Base-by-base conservation (phyloP, 768 basidiomycete genomes). In the Podaxis pistillaris region DNA sequence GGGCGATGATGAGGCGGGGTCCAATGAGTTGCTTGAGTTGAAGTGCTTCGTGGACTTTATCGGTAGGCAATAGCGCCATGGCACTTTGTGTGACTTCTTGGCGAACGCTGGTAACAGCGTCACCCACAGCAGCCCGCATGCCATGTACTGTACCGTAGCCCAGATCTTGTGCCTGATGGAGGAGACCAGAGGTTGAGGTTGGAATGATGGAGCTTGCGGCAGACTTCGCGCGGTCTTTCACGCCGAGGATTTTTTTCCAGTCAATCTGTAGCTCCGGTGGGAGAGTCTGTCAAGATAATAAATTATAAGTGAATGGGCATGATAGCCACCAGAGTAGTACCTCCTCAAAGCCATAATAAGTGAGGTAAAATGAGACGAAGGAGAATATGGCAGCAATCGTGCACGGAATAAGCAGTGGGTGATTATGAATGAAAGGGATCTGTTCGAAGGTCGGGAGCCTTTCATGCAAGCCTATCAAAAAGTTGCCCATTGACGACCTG, bases 391-490 rank as follows among this genome's bases (percentile, higher is more conserved):
- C 72, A 1, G 76, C 69, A 3, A 69, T 66, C 4, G 64, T 30
- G 65, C 78, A 78, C 12, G 78, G 75, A 40, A 78, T 70, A 46
- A 79, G 72, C 63, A 76, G 77, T 2, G 76, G 75, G 68, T 78
- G 68, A 1, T 68, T 54, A 15, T 60, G 54, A 52, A 75, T 69
- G 49, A 76, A 70, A 8, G 40, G 8, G 24, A 69, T 58, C 3
- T 58, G 56, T 11, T 38, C 28, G 54, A 76, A 71, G 8, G 65
- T 55, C 4, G 60, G 51, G 9, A 74, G 72, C 65, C 68, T 60
- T 40, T 67, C 64, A 11, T 70, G 65, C 3, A 76, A 74, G 33
- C 68, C 65, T 12, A 74, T 64, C 22, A 78, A 64, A 5, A 71
- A 22, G 7, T 73, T 76, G 6, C 77, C 77, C 1, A 76, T 66